Evolutionary conservation across 768 basidiomycete species (phyloP).

Genomic region (Mycena leptocephala): DNA sequence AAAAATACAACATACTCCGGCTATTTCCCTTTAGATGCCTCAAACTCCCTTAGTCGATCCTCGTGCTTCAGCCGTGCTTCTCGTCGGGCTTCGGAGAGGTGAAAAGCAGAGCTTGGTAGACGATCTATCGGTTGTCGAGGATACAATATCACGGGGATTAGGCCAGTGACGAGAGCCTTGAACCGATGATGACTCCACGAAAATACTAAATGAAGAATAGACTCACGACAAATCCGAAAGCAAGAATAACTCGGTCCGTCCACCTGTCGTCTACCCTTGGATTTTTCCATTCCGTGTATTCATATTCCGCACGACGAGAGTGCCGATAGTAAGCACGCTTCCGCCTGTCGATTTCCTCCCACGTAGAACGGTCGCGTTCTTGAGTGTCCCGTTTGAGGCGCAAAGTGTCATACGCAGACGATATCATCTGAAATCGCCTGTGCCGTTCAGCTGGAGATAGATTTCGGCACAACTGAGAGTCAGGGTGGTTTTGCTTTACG

Average conservation of each 20-base stretch:
- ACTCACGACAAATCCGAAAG: conserved; percentile 32
- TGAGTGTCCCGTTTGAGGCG: conserved; percentile 37
- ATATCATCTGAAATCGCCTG: conserved; percentile 64
- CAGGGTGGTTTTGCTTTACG: conserved; percentile 69
- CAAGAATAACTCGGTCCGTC: conserved; percentile 33
- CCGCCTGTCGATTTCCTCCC: conserved; percentile 27
- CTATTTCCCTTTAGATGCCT: background rate
- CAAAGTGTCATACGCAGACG: conserved; percentile 63
- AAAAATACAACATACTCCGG: background rate
- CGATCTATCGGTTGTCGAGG: conserved; percentile 23
- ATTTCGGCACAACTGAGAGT: conserved; percentile 50
- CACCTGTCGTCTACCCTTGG: conserved; percentile 12
- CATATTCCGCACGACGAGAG: conserved; percentile 31
- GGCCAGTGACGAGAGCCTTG: conserved; percentile 19
- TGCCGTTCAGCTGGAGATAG: conserved; percentile 54
- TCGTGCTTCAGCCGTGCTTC: conserved; percentile 26
- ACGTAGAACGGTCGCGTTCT: conserved; percentile 17
- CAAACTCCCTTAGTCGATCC: conserved; percentile 22
- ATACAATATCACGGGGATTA: conserved; percentile 28
- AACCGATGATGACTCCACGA: background rate
- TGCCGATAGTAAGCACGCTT: conserved; percentile 28
- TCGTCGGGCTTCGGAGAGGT: conserved; percentile 28
- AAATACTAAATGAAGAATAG: background rate
- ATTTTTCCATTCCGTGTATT: conserved; percentile 25
- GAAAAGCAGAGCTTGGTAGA: conserved; percentile 15